Evolutionary conservation across 179 eudicot species (phyloP).

Genomic region (Nepenthes alata): DNA sequence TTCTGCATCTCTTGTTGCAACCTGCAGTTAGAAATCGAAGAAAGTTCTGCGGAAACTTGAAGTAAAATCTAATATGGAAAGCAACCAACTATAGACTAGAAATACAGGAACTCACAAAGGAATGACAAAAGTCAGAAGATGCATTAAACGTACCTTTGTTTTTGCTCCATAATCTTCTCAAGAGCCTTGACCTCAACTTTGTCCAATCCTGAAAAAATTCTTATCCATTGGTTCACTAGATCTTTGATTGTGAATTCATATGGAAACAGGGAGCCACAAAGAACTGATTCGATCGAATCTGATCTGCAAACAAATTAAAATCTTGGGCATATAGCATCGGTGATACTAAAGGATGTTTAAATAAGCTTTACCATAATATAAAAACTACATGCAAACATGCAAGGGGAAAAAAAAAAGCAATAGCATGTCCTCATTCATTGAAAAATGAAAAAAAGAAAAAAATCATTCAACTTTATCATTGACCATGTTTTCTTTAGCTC

Average conservation of each 20-base stretch:
- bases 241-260: slow-evolving; percentile 56
- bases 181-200: slow-evolving; percentile 92
- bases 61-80: slow-evolving; percentile 6
- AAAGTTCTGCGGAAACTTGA: slow-evolving; percentile 18
- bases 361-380: too few relatives aligned
- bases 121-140: neutral
- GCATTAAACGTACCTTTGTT: slow-evolving; percentile 58
- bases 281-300: slow-evolving; percentile 61
- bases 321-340: neutral
- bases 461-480: too few relatives aligned
- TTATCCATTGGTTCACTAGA: slow-evolving; percentile 59
- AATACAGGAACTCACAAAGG: neutral
- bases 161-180: slow-evolving; percentile 94
- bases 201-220: slow-evolving; percentile 59
- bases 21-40: slow-evolving; percentile 36
- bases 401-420: too few relatives aligned
- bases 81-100: neutral
- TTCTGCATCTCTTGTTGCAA: slow-evolving; percentile 91
- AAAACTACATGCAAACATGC: too few relatives aligned
- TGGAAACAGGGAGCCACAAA: slow-evolving; percentile 62
- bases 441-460: too few relatives aligned
- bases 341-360: too few relatives aligned
- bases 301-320: slow-evolving; percentile 48
- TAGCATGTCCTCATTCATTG: too few relatives aligned
- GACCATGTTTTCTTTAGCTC: too few relatives aligned